A percentile compares a stretch with the other conserved stretches of the same genome.
Conservation (phyloP, 2,329 filamentous ascomycete species). For the Fusarium globosum region DNA sequence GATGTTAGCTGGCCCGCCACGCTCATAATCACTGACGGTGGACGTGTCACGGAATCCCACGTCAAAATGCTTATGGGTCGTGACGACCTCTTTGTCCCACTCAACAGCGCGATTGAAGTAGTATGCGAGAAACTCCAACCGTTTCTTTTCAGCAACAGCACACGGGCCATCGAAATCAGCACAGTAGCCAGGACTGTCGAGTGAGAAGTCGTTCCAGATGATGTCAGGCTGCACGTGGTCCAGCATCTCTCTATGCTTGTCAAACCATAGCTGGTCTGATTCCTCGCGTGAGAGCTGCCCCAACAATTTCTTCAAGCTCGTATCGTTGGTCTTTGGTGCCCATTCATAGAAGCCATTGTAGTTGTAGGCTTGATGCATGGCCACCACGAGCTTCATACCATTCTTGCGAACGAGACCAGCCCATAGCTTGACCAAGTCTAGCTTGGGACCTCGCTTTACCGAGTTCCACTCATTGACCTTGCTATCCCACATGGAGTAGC, state of each 20-base stretch:
- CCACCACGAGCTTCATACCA: constrained; percentile 17
- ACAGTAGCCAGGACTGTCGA: constrained; percentile 3
- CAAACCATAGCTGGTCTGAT: constrained; percentile 7
- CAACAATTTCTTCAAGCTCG: not conserved
- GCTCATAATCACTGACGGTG: constrained; percentile 13
- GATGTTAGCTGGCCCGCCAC: constrained; percentile 7
- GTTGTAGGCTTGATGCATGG: constrained; percentile 28
- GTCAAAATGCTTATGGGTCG: constrained; percentile 17
- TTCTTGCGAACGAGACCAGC: constrained; percentile 7
- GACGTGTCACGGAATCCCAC: constrained; percentile 18
- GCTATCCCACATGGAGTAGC: constrained; percentile 25
- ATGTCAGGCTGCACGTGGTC: constrained; percentile 19
- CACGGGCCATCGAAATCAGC: constrained; percentile 4
- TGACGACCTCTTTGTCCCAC: constrained; percentile 13
- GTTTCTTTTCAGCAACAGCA: constrained; percentile 2
- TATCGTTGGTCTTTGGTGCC: constrained; percentile 12
- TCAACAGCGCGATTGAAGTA: constrained; percentile 17
- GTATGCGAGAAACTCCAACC: constrained; percentile 6
- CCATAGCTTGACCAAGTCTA: constrained; percentile 16
- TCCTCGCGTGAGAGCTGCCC: not conserved
- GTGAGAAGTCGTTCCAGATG: constrained; percentile 21
- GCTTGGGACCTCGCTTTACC: constrained; percentile 5
- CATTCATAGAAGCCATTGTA: constrained; percentile 19
- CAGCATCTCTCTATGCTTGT: constrained; percentile 18
- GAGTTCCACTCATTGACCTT: constrained; percentile 25